Percentiles rank a stretch among this genome's conserved stretches.
These are phyloP conservation scores for slime mould (Dictyostelium discoideum) DNA, from an alignment of 78 protist species.

Conservation along the genomic window DNA sequence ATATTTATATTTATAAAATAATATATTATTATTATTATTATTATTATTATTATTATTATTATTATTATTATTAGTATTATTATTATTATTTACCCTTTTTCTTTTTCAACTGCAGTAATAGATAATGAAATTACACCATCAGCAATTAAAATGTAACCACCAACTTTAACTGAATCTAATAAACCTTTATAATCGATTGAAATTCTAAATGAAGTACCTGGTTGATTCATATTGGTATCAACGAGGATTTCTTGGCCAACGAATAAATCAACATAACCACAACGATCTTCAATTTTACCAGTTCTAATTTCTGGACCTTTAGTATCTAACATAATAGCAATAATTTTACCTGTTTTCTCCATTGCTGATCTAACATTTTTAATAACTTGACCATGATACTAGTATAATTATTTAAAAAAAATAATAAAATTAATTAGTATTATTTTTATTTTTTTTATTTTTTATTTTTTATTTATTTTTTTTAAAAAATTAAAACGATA, in stretches of 20 bases:
- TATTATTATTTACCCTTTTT: slow-evolving; percentile 51
- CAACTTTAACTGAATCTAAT: slow-evolving; percentile 77
- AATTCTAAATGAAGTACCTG: slow-evolving; percentile 54
- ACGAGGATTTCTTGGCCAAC: slow-evolving; percentile 78
- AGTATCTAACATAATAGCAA: slow-evolving; percentile 91
- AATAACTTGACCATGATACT: slow-evolving; percentile 91
- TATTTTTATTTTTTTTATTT: background rate
- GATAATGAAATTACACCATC: slow-evolving; percentile 88
- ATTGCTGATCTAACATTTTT: slow-evolving; percentile 87
- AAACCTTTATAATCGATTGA: slow-evolving; percentile 76
- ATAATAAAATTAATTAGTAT: background rate
- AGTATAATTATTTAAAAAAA: background rate
- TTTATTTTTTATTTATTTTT: background rate
- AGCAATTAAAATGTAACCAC: slow-evolving; percentile 88
- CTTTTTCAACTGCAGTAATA: slow-evolving; percentile 41
- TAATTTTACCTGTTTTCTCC: slow-evolving; percentile 45
- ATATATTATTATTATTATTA: no score
- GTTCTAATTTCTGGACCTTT: slow-evolving; percentile 91
- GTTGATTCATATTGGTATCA: slow-evolving; percentile 67
- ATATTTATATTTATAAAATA: background rate
- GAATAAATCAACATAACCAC: slow-evolving; percentile 49
- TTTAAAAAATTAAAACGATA: background rate
- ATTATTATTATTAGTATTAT: background rate
- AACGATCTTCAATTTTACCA: slow-evolving; percentile 79
- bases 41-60: background rate